Conservation (phyloP, 2,329 filamentous ascomycete genomes). For the Claviceps sp. region DNA sequence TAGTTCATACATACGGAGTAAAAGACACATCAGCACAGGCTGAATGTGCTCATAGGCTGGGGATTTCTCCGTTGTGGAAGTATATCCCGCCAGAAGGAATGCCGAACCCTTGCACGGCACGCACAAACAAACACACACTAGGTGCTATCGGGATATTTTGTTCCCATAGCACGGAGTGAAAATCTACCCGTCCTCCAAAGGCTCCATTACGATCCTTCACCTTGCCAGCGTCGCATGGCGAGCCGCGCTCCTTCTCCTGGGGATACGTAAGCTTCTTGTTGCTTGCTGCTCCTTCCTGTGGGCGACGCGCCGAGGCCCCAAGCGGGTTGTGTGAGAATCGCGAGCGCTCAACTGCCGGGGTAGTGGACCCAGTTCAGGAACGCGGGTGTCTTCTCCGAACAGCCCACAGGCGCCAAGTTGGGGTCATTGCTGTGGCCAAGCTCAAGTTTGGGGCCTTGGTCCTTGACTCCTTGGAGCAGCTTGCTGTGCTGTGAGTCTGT, state of each 20-base stretch:
- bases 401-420: neutral
- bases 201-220: neutral
- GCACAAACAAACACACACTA: neutral
- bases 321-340: neutral
- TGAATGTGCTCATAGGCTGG: too few species aligned
- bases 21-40: neutral
- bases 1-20: too few species aligned
- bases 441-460: too few species aligned
- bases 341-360: neutral
- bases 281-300: neutral
- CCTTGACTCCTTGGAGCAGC: too few species aligned
- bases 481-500: too few species aligned
- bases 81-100: neutral
- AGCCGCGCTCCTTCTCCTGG: neutral
- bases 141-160: neutral
- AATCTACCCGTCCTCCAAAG: neutral
- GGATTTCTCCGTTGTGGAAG: neutral
- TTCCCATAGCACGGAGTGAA: neutral
- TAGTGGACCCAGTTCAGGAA: neutral
- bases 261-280: neutral
- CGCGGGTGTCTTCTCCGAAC: neutral
- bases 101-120: neutral
- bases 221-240: neutral
- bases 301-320: neutral
- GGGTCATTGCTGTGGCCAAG: too few species aligned